Conservation (phyloP, 805 yeast genomes). For the Spathaspora passalidarum region DNA sequence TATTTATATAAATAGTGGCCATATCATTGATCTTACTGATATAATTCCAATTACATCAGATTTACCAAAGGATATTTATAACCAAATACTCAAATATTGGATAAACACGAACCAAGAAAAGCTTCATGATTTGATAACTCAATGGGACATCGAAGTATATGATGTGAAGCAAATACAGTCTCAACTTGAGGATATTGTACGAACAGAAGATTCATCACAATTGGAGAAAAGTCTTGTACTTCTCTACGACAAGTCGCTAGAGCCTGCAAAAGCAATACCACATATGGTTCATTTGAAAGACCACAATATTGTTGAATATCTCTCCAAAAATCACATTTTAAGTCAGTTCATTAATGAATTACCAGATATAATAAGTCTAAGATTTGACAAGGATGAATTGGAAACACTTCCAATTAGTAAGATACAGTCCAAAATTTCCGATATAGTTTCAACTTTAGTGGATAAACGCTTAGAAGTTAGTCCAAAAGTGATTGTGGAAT, state of each 20-base stretch:
- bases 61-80: constrained; percentile 27
- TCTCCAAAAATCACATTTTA: constrained; percentile 63
- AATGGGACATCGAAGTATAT: constrained; percentile 61
- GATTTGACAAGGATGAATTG: constrained; percentile 36
- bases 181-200: constrained; percentile 46
- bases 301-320: constrained; percentile 50
- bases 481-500: constrained; percentile 48
- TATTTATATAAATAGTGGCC: constrained; percentile 47
- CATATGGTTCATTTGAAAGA: constrained; percentile 61
- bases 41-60: constrained; percentile 52
- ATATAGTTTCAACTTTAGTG: constrained; percentile 53
- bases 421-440: constrained; percentile 37
- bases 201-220: constrained; percentile 16
- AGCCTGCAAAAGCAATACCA: constrained; percentile 59
- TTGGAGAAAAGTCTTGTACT: constrained; percentile 31
- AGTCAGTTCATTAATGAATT: constrained; percentile 45
- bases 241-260: constrained; percentile 54
- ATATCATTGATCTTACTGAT: constrained; percentile 45
- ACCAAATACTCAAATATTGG: constrained; percentile 49
- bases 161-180: constrained; percentile 43
- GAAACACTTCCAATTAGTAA: constrained; percentile 38
- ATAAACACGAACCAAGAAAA: constrained; percentile 24
- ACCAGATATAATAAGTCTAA: constrained; percentile 48
- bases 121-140: constrained; percentile 42
- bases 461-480: constrained; percentile 63